phyloP scores from a whole-genome alignment of 1,284 basidiomycete genomes.

The Hypsizygus ulmarius region DNA sequence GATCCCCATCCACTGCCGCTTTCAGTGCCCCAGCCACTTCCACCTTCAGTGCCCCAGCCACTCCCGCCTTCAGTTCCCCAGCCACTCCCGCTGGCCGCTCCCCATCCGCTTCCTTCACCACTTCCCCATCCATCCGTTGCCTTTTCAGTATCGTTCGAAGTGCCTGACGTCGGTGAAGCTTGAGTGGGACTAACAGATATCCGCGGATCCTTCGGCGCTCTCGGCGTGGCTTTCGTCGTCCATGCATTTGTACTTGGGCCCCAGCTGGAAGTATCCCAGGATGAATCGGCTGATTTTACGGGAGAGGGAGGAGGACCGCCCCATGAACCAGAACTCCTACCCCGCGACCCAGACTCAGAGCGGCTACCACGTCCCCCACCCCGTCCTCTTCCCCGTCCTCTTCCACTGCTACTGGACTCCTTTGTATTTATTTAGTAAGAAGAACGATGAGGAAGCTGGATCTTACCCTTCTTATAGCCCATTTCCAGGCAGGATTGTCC shows the following conservation, averaged over 20 bases:
- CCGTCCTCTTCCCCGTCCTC: slow-evolving; percentile 6
- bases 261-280: slow-evolving; percentile 8
- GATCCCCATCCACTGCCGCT: slow-evolving; percentile 8
- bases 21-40: slow-evolving; percentile 4
- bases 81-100: too few species aligned
- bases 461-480: slow-evolving; percentile 9
- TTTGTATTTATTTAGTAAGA: background rate
- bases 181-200: too few species aligned
- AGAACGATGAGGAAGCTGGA: background rate
- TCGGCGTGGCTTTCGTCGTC: background rate
- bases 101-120: too few species aligned
- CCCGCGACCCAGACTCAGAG: background rate
- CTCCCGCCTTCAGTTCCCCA: background rate
- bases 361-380: slow-evolving; percentile 4
- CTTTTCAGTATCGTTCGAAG: too few species aligned
- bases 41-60: background rate
- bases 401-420: slow-evolving; percentile 5
- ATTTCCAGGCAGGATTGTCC: slow-evolving; percentile 21
- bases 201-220: too few species aligned
- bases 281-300: background rate
- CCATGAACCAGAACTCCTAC: slow-evolving; percentile 2
- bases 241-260: background rate
- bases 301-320: background rate
- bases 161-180: too few species aligned
- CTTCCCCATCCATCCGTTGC: too few species aligned